Evolutionary conservation across 192 early-diverging fungal species (phyloP).

Genomic region (Neocallimastix lanati): DNA sequence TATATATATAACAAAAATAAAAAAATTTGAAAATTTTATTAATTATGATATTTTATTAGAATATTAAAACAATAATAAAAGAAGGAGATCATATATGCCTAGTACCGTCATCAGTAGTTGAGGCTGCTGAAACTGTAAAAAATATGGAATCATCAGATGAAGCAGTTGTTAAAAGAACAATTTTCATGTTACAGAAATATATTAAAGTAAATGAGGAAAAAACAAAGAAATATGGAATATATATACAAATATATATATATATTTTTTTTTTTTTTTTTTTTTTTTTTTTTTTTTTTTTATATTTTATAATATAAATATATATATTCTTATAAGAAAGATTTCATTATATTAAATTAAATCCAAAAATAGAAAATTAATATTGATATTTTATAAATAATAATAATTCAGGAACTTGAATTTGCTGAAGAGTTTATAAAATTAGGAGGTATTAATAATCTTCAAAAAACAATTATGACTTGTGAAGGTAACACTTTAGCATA

Average conservation of each 20-base stretch:
- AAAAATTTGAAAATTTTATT: too few relatives aligned
- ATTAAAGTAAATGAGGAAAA: conserved; percentile 24
- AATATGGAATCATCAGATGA: conserved; percentile 14
- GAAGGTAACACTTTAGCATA: conserved; percentile 47
- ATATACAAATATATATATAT: too few relatives aligned
- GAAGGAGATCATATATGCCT: neutral
- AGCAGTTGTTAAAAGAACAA: conserved; percentile 29
- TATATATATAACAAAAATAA: too few relatives aligned
- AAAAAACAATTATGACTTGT: conserved; percentile 30
- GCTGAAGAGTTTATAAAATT: conserved; percentile 34
- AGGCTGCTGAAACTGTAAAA: neutral
- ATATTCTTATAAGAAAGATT: too few relatives aligned
- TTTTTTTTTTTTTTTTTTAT: too few relatives aligned
- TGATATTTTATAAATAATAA: too few relatives aligned
- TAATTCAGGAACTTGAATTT: conserved; percentile 40
- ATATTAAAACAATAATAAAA: neutral
- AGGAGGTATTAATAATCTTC: conserved; percentile 31
- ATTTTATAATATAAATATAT: too few relatives aligned
- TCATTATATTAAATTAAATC: too few relatives aligned
- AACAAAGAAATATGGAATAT: too few relatives aligned
- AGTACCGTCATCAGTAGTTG: neutral
- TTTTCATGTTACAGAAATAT: conserved; percentile 41
- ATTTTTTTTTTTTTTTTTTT: too few relatives aligned
- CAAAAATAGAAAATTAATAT: too few relatives aligned
- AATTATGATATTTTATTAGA: neutral